phyloP scores from a whole-genome alignment of 495 filamentous ascomycete genomes.

The Eremomyces bilateralis region DNA sequence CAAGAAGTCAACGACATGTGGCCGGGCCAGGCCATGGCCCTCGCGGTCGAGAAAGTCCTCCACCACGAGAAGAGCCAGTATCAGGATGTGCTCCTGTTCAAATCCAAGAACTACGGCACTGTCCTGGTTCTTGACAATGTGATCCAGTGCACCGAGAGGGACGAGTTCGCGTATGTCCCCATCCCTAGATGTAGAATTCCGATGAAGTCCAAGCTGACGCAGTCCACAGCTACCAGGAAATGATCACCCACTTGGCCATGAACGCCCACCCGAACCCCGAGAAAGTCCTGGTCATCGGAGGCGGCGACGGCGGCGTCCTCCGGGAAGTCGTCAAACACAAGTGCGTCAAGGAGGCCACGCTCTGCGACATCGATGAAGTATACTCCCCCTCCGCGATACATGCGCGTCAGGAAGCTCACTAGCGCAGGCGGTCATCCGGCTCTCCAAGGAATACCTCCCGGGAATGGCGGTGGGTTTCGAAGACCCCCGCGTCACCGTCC shows the following conservation, averaged over 20 bases:
- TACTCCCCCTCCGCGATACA: too few relatives aligned
- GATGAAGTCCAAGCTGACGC: slow-evolving; percentile 1
- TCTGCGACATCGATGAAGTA: slow-evolving; percentile 99
- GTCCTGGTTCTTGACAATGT: slow-evolving; percentile 98
- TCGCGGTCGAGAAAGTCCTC: slow-evolving; percentile 90
- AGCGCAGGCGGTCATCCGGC: slow-evolving; percentile 90
- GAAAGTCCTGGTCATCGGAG: slow-evolving; percentile 94
- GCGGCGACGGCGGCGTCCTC: slow-evolving; percentile 89
- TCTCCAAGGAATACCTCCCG: slow-evolving; percentile 95
- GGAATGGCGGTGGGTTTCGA: slow-evolving; percentile 84
- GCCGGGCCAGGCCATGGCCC: slow-evolving; percentile 97
- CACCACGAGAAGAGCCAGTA: slow-evolving; percentile 99
- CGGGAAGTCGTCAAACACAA: slow-evolving; percentile 98
- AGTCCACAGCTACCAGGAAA: slow-evolving; percentile 71
- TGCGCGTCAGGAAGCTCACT: slow-evolving; percentile 10
- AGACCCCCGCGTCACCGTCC: slow-evolving; percentile 74
- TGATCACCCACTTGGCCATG: slow-evolving; percentile 98
- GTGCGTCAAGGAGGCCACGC: slow-evolving; percentile 64
- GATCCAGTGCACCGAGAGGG: slow-evolving; percentile 93
- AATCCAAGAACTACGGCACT: slow-evolving; percentile 88
- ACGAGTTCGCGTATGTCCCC: slow-evolving; percentile 66
- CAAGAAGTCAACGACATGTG: slow-evolving; percentile 94
- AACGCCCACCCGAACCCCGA: slow-evolving; percentile 95
- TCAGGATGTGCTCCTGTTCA: slow-evolving; percentile 95
- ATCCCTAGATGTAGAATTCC: slow-evolving; percentile 5